Conservation (phyloP, 2,329 filamentous ascomycete genomes). For the Phaeosphaeriaceae sp. region DNA sequence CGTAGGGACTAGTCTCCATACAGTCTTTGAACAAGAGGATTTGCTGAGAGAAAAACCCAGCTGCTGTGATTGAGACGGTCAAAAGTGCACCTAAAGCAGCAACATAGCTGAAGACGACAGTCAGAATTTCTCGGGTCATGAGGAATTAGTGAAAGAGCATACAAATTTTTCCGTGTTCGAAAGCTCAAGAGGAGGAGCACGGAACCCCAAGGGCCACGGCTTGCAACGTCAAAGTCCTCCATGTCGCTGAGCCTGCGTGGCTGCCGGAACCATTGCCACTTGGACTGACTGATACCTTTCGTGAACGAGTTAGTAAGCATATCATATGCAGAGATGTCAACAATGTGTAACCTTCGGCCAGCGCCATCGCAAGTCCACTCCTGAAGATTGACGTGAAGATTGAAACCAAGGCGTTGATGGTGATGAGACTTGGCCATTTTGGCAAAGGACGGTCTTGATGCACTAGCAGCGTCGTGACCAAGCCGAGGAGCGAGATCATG, state of each 20-base stretch:
- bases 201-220: conserved; percentile 18
- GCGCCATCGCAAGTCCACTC: conserved; percentile 8
- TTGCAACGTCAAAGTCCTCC: conserved; percentile 14
- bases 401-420: conserved; percentile 16
- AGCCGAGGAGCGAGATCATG: conserved; percentile 7
- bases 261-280: conserved; percentile 18
- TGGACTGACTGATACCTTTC: conserved; percentile 19
- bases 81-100: conserved; percentile 11
- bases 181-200: conserved; percentile 7
- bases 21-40: conserved; percentile 12
- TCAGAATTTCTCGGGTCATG: too few species aligned
- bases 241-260: conserved; percentile 10
- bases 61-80: conserved; percentile 9
- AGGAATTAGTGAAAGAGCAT: not conserved
- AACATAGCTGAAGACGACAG: conserved; percentile 4
- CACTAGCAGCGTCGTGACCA: conserved; percentile 8
- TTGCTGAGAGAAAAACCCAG: conserved; percentile 14
- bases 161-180: conserved; percentile 3
- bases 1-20: not conserved
- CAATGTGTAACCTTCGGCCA: conserved; percentile 13
- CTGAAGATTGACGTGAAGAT: conserved; percentile 15
- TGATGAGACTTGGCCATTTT: conserved; percentile 15
- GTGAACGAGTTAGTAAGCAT: not conserved
- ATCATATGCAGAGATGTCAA: not conserved
- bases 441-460: conserved; percentile 12